Base-by-base conservation (phyloP, 352 stramenopile species). In the Phytophthora macrochlamydospora region DNA sequence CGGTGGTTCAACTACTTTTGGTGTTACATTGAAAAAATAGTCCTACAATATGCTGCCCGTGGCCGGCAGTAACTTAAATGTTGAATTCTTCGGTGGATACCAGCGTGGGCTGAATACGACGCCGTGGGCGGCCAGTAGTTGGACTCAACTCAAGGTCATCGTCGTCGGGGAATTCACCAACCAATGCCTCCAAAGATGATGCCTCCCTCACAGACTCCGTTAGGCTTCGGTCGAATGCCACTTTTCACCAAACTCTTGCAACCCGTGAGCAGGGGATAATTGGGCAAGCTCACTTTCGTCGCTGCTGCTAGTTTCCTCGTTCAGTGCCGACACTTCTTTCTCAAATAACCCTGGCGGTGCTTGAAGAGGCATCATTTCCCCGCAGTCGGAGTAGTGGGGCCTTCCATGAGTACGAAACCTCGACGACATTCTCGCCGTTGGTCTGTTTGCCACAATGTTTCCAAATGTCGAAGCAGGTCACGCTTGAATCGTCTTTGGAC, bases 391-490 rank as follows among this genome's bases (percentile, higher is more conserved):
- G 18, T 52, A 37, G 56, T 51, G 9, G 66, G 1, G 60, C 51
- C 43, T 59, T 65, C 85, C 85, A 93, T 30, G 73, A 37, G 54
- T 93, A 93, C 38, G 75, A 88, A 9, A 93, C 77, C n/a, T 88
- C 73, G 11, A 89, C 83, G 30, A 93, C 78, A 52, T 91, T 82
- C 70, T 92, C 81, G 58, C 76, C 81, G 14, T 83, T 88, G 37
- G 60, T 75, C 38, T 80, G 70, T 46, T 87, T 87, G 28, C 85
- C 85, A 29, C 68, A 89, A 29, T 75, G 63, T 38, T 85, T 90
- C 85, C 83, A 92, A 40, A 93, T 81, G 52, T 93, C 81, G 29
- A 90, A 77, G 58, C 85, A 93, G 30, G 85, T 89, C 30, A 89
- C 69, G 38, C 78, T 64, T 7, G 64, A 59, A 46, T 83, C 73